These are phyloP conservation scores for Colletotrichum melonis DNA, from an alignment of 2,329 filamentous ascomycete genomes.

Conservation along the genomic window DNA sequence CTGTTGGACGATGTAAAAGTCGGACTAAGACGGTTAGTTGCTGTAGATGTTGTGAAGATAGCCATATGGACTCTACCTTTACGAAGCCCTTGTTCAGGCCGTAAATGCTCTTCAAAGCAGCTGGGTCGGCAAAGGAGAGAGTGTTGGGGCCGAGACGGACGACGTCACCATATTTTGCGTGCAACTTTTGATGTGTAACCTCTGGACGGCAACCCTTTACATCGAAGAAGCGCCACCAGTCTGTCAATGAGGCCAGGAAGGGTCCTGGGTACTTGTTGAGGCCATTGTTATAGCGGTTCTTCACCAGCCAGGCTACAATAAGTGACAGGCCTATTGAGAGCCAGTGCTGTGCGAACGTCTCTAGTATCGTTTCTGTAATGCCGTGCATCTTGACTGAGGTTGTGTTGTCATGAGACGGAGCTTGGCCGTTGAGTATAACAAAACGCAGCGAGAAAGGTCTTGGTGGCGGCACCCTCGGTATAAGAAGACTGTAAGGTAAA, in stretches of 20 bases:
- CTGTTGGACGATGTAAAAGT: slow-evolving; percentile 85
- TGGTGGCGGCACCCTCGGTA: background rate
- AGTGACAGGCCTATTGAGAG: slow-evolving; percentile 46
- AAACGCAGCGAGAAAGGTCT: too few species aligned
- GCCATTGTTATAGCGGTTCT: slow-evolving; percentile 65
- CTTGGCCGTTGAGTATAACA: background rate
- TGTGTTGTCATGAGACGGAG: background rate
- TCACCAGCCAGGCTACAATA: slow-evolving; percentile 54
- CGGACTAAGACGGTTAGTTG: slow-evolving; percentile 63
- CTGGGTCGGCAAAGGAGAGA: slow-evolving; percentile 79
- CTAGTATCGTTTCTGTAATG: slow-evolving; percentile 48
- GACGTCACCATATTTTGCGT: slow-evolving; percentile 78
- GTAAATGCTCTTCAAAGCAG: slow-evolving; percentile 81
- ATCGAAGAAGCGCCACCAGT: slow-evolving; percentile 81
- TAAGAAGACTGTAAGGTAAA: background rate
- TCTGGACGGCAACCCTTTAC: slow-evolving; percentile 74
- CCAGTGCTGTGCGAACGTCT: slow-evolving; percentile 56
- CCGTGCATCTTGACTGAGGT: slow-evolving; percentile 38
- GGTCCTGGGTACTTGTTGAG: slow-evolving; percentile 80
- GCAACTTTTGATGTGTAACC: slow-evolving; percentile 74
- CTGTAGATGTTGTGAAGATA: background rate
- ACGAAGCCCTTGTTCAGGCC: slow-evolving; percentile 84
- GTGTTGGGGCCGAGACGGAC: slow-evolving; percentile 81
- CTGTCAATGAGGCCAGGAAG: slow-evolving; percentile 69
- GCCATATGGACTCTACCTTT: slow-evolving; percentile 65